Conservation (phyloP, 1,284 basidiomycete genomes). For the Xerocomus nothofagi region DNA sequence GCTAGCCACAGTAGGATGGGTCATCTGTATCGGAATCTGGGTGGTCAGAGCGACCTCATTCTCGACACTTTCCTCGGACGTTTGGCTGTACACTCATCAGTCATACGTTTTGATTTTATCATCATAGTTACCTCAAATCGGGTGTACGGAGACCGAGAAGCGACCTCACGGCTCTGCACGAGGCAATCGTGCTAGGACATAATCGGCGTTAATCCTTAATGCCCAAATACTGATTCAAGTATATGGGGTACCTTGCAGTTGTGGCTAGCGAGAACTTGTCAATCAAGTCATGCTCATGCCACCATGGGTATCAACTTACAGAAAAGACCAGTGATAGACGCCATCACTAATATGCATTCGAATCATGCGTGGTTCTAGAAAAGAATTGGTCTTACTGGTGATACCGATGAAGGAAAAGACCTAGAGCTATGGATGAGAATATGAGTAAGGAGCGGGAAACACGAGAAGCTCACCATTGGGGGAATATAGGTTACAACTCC, state of each 20-base stretch:
- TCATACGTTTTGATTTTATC: neutral
- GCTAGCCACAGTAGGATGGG: neutral
- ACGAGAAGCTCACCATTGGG: slow-evolving; percentile 14
- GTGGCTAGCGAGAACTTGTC: slow-evolving; percentile 5
- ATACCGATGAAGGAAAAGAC: slow-evolving; percentile 11
- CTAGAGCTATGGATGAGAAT: slow-evolving; percentile 2
- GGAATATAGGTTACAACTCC: slow-evolving; percentile 12
- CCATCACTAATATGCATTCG: slow-evolving; percentile 3
- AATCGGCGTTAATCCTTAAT: neutral
- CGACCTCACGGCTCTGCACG: slow-evolving; percentile 16
- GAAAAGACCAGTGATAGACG: neutral
- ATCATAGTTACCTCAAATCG: neutral
- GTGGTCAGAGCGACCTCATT: neutral
- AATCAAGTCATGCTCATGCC: neutral
- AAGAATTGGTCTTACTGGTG: neutral
- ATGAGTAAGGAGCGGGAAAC: too few species aligned
- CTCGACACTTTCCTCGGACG: neutral
- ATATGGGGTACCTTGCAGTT: slow-evolving; percentile 11
- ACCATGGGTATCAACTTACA: slow-evolving; percentile 6
- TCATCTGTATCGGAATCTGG: slow-evolving; percentile 1
- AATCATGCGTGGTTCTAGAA: neutral
- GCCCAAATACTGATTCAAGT: neutral
- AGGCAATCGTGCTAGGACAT: slow-evolving; percentile 14
- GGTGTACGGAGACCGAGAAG: slow-evolving; percentile 10
- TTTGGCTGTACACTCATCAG: slow-evolving; percentile 7